Conservation (phyloP, 257 asterid genomes). For the Solanum microdontum region DNA sequence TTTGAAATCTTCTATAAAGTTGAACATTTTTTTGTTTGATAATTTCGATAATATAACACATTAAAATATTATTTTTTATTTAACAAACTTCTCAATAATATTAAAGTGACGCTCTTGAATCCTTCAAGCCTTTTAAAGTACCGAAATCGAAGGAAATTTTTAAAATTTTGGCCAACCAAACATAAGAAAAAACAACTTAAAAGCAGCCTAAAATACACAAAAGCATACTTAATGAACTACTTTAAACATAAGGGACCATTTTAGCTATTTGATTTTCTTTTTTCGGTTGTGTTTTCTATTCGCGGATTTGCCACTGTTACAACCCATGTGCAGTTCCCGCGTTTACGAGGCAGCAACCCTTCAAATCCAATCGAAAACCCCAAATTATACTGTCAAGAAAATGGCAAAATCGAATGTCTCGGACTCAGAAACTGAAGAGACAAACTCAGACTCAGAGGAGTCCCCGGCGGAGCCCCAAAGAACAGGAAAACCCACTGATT, state of each 20-base stretch:
- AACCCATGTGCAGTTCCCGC: background rate
- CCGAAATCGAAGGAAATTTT: too few relatives aligned
- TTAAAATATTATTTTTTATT: background rate
- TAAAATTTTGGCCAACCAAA: background rate
- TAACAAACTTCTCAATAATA: background rate
- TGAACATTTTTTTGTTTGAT: too few relatives aligned
- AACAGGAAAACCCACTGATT: constrained; percentile 30
- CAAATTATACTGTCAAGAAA: background rate
- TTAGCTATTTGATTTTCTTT: background rate
- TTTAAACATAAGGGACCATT: background rate
- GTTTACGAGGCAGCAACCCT: background rate
- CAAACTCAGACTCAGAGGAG: constrained; percentile 26
- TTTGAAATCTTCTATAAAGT: too few relatives aligned
- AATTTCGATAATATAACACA: background rate
- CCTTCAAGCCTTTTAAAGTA: background rate
- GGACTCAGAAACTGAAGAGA: constrained; percentile 30
- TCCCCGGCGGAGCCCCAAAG: constrained; percentile 15
- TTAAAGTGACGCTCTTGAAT: background rate
- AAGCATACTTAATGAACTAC: background rate
- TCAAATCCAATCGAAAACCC: background rate
- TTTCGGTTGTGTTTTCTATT: background rate
- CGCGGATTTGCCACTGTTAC: background rate
- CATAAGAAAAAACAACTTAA: too few relatives aligned
- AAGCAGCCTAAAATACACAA: background rate
- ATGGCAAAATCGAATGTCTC: constrained; percentile 25